Base-by-base conservation (phyloP, 352 stramenopile species). In the Globisporangium camurandrum region DNA sequence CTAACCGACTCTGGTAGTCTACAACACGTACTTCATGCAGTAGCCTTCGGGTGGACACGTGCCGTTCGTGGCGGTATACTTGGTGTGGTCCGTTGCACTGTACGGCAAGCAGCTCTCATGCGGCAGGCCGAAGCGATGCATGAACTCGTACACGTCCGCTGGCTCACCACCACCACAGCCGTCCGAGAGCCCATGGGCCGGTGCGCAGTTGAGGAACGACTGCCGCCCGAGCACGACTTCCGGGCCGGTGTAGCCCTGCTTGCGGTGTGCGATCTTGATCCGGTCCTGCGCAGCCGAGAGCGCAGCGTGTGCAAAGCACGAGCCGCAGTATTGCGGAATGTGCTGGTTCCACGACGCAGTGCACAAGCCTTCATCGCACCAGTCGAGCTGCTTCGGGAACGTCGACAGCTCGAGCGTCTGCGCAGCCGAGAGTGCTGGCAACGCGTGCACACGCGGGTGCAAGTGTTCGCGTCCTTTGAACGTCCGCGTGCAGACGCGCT, bases 351-450 rank as follows among this genome's bases (percentile, higher is more conserved):
- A 85, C 62, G 73, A 83, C 46, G 70, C 49, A 51, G 71, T 82
- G 67, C 69, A 80, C 39, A 65, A 61, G 22, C 71, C 74, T 28
- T 64, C 56, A n/a, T 78, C 69, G 50, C 71, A 82, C 89, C 93
- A 98, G 57, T 88, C 84, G 51, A 97, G 96, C 17, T 67, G 50
- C 49, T 57, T 57, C 19, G 73, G 70, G 49, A 83, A 67, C 34
- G 61, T 53, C 46, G 48, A 47, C 17, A 83, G 58, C 49, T 83
- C 73, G 14, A 67, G 9, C 12, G 49, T 30, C 45, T 85, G 66
- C 9, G 62, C 59, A 4, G 31, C 34, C 4, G 51, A 75, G 5
- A 66, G 56, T 46, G 45, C 20, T 38, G 67, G 64, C 34, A 77
- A 57, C 44, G 46, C 23, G 58, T 67, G 50, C 42, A 72, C 46